Evolutionary conservation across 192 early-diverging fungal genomes (phyloP), one percentile per base, ranked within the genome.

Genomic region (Diversispora eburnea): DNA sequence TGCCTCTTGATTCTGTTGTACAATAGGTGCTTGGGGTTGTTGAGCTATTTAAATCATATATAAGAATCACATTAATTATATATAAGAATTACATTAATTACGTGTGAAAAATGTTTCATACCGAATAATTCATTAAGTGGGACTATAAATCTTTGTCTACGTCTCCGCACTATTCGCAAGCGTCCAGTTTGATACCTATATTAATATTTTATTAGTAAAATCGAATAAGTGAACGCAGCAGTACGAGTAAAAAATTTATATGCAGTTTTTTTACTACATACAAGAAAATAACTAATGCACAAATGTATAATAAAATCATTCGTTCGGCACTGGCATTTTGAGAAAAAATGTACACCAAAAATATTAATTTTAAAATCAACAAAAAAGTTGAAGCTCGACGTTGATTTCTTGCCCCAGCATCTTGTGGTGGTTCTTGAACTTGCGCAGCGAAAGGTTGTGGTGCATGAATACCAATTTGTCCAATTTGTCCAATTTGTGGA

Each of bases 321-420:
- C 85, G 77, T 20, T 83, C 82, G 42, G 85, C 66, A 62, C 84
- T 86, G 17, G 87, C 88, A 51, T 89, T 85, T 48, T 88, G 87
- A 3, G 84, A 81, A 60, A 89, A 86, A 8, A 91, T 72, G 65
- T 84, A 89, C 39, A 91, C 65, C 15, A 85, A 64, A 57, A 91
- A 84, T 3, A 82, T 74, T 39, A 91, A 69, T 71, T 91, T 91
- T 71, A 89, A 55, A 51, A 86, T 75, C 25, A 91, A 64, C 87
- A 86, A 89, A 12, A 90, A 71, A 0, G 85, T 78, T 0, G 82
- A 74, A 3, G 77, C 77, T 72, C 85, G 75, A 7, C 82, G 71
- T 42, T 79, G 78, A 60, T 79, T 73, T 57, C 81, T 48, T 25
- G 75, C 78, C 1, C 58, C 75, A 25, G 52, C 66, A 43, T 79